Base-by-base conservation (phyloP, 108 stramenopile genomes). In the Nitzschia sp. region DNA sequence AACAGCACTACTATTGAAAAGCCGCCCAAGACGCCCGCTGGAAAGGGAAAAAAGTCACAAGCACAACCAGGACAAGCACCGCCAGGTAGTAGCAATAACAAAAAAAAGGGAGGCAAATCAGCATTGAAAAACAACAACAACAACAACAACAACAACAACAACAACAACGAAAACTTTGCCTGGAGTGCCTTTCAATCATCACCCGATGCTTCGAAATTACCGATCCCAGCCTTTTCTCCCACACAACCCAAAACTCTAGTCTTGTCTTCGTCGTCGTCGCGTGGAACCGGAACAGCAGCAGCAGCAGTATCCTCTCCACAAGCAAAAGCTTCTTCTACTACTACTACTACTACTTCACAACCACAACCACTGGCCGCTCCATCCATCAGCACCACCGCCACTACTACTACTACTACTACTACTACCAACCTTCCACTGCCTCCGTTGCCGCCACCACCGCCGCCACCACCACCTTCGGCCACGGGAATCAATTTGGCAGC, bases 131-230 rank as follows among this genome's bases (percentile, higher is more conserved):
- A 57, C 5, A 55, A 53, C 16, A 67, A 80, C n/a, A 57, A 67
- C 23, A 70, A 70, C 8, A 75, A 71, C 16, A 75, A 75, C 45
- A 75, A 80, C 23, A 46, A 45, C 17, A 62, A 65, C 17, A 31
- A 26, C 3, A 62, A 38, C 2, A 33, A 68, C 2, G 61, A 62
- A 33, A 88, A 85, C 61, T 92, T 79, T 72, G 91, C 91, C 4
- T 92, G 91, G 91, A 85, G 84, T 52, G 91, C 91, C 0, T 92
- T 89, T 71, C 91, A 92, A 56, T 86, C 86, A 32, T 83, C 86
- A 59, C 91, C 91, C 0, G 91, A 92, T 80, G 86, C 91, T 11
- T 78, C 81, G 36, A 72, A 85, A 0, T 53, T 92, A 11, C 91
- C 91, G 3, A 69, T 85, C 47, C 84, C 84, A 17, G 80, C 84